A percentile compares a stretch with the other conserved stretches of the same genome.
phyloP scores from a whole-genome alignment of 192 early-diverging fungal species.

The Rhizophagus clarus region DNA sequence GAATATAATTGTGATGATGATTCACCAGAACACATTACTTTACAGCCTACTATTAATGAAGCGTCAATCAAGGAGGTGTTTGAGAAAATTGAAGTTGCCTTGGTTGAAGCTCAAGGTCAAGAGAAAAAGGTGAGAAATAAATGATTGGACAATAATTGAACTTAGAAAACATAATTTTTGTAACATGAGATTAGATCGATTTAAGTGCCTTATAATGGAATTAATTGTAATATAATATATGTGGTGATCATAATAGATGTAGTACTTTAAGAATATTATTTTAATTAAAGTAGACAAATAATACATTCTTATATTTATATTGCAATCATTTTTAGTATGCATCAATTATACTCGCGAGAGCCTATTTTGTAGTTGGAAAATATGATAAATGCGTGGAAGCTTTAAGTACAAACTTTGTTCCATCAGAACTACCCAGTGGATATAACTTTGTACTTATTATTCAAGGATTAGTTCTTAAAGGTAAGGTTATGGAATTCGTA shows the following conservation, averaged over 20 bases:
- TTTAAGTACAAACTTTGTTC: slow-evolving; percentile 42
- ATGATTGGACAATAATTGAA: neutral
- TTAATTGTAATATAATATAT: neutral
- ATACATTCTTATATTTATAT: neutral
- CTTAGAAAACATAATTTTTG: neutral
- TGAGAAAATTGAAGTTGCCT: slow-evolving; percentile 28
- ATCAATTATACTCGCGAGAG: slow-evolving; percentile 58
- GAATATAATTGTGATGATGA: slow-evolving; percentile 31
- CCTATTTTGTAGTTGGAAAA: slow-evolving; percentile 55
- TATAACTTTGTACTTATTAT: slow-evolving; percentile 63
- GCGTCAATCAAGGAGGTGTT: slow-evolving; percentile 26
- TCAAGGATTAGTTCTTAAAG: slow-evolving; percentile 62
- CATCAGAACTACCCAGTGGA: slow-evolving; percentile 41
- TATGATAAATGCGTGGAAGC: slow-evolving; percentile 48
- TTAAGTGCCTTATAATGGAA: neutral
- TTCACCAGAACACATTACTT: slow-evolving; percentile 28
- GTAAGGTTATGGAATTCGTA: slow-evolving; percentile 19
- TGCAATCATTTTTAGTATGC: slow-evolving; percentile 38
- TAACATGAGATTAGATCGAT: neutral
- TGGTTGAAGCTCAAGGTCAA: neutral
- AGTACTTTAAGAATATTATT: neutral
- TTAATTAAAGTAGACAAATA: neutral
- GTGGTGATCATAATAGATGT: no score
- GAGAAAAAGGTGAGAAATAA: slow-evolving; percentile 29
- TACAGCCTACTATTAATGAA: slow-evolving; percentile 27